phyloP scores from a whole-genome alignment of 1,139 yeast species.

The Candida sojae region DNA sequence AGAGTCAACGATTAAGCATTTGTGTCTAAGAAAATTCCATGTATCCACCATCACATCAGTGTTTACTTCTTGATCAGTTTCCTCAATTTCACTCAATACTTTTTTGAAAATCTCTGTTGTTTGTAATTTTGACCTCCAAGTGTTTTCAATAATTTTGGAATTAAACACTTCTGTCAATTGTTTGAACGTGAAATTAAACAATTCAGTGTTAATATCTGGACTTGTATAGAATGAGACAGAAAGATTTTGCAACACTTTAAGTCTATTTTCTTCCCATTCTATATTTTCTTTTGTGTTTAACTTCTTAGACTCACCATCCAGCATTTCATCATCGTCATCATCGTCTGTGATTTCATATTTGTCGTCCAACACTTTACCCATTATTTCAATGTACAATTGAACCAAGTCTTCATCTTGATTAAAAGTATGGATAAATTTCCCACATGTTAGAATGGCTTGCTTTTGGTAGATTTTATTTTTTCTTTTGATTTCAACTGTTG shows the following conservation, averaged over 20 bases:
- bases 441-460: conserved; percentile 50
- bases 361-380: conserved; percentile 36
- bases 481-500: conserved; percentile 64
- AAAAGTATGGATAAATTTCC: conserved; percentile 47
- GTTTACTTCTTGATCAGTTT: conserved; percentile 10
- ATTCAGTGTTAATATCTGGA: conserved; percentile 17
- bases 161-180: conserved; percentile 24
- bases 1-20: conserved; percentile 45
- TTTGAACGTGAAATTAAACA: conserved; percentile 27
- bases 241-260: conserved; percentile 33
- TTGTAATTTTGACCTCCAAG: conserved; percentile 62
- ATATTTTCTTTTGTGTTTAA: conserved; percentile 28
- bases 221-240: conserved; percentile 30
- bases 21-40: conserved; percentile 25
- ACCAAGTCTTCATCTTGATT: conserved; percentile 41
- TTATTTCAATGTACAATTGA: conserved; percentile 38
- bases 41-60: conserved; percentile 18
- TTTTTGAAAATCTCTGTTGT: conserved; percentile 37
- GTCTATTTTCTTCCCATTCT: conserved; percentile 39
- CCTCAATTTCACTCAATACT: conserved; percentile 14
- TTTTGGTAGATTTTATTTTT: conserved; percentile 66
- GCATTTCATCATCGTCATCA: conserved; percentile 30
- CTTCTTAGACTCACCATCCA: conserved; percentile 28
- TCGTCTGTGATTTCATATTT: conserved; percentile 22
- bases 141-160: conserved; percentile 36